Conservation (phyloP, 2,329 filamentous ascomycete genomes). For the Verticillium zaregamsianum region DNA sequence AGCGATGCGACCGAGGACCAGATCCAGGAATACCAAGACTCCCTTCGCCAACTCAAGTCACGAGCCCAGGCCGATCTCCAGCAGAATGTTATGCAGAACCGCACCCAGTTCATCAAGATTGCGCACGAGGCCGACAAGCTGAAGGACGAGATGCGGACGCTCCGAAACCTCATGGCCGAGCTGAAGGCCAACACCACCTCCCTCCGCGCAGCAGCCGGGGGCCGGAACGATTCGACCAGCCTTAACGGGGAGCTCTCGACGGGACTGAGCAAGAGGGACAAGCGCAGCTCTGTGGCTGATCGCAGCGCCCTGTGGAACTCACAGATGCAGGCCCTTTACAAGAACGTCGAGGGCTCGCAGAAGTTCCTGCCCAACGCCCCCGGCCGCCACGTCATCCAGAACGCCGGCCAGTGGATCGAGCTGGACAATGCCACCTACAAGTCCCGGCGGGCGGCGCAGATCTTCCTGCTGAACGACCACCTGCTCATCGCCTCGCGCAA, state of each 20-base stretch:
- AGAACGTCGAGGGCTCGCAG: slow-evolving; percentile 94
- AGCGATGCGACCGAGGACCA: slow-evolving; percentile 85
- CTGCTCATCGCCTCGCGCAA: slow-evolving; percentile 86
- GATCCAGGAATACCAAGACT: slow-evolving; percentile 75
- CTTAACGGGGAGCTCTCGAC: slow-evolving; percentile 48
- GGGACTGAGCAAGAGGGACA: slow-evolving; percentile 65
- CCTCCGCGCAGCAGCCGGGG: slow-evolving; percentile 46
- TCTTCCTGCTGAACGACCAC: slow-evolving; percentile 93
- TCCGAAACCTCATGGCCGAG: slow-evolving; percentile 88
- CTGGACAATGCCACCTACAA: slow-evolving; percentile 98
- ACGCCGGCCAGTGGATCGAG: slow-evolving; percentile 92
- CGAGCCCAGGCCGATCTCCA: slow-evolving; percentile 81
- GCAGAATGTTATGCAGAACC: slow-evolving; percentile 94
- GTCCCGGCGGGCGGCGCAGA: slow-evolving; percentile 79
- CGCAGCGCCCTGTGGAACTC: slow-evolving; percentile 64
- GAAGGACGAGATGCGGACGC: slow-evolving; percentile 89
- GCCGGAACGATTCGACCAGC: slow-evolving; percentile 41
- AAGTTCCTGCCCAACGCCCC: slow-evolving; percentile 90
- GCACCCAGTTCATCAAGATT: slow-evolving; percentile 98
- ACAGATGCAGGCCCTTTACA: slow-evolving; percentile 81
- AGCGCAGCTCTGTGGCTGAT: slow-evolving; percentile 82
- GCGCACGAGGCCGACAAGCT: slow-evolving; percentile 98
- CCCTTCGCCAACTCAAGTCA: slow-evolving; percentile 70
- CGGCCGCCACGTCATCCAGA: slow-evolving; percentile 90
- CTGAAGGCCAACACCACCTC: slow-evolving; percentile 74